Evolutionary conservation across 495 filamentous ascomycete species (phyloP), one percentile per base, ranked within the genome.

Genomic region (Podospora pseudocomata): DNA sequence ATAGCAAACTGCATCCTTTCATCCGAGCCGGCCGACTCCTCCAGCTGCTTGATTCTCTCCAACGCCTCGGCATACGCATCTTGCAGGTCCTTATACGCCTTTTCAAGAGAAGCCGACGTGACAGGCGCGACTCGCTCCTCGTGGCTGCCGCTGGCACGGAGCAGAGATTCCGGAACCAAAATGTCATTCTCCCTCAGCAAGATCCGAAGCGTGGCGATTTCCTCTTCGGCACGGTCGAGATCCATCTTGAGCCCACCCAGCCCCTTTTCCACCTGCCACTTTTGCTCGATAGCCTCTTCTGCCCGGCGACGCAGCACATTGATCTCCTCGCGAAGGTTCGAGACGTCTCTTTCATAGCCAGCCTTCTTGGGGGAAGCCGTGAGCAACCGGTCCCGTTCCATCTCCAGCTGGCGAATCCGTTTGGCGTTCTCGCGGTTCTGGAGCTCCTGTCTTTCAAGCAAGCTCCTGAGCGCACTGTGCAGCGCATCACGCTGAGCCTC

Each of bases 251-350:
- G 81, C 56, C 94, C 94, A 67, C 89, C 86, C 16, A 99, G 84
- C 27, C 93, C 93, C 79, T 97, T 96, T 79, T 99, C 95, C 66
- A 94, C 94, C 78, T 95, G 90, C 86, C 90, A 97, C 81, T 97
- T 98, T 73, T 94, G 91, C 72, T 96, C 92, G n/a, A 97, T 83
- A 23, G 95, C 96, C 65, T 99, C 95, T 71, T 98, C 94, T 27
- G 96, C 94, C 64, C 96, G 89, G 65, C 89, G 88, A 32, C 95
- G 89, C 60, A 99, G 87, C 9, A 88, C 84, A 68, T 90, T 91
- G 69, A 99, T 90, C 76, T 99, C 95, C 9, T 90, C 86, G 66
- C 93, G 89, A 19, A 98, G 83, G 67, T 84, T 86, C 3, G 81
- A 77, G 18, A 98, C 91, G 72, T 99, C 94, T 66, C 84, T 86